Conservation (phyloP, 352 stramenopile genomes). For the Pythium sukuiense region DNA sequence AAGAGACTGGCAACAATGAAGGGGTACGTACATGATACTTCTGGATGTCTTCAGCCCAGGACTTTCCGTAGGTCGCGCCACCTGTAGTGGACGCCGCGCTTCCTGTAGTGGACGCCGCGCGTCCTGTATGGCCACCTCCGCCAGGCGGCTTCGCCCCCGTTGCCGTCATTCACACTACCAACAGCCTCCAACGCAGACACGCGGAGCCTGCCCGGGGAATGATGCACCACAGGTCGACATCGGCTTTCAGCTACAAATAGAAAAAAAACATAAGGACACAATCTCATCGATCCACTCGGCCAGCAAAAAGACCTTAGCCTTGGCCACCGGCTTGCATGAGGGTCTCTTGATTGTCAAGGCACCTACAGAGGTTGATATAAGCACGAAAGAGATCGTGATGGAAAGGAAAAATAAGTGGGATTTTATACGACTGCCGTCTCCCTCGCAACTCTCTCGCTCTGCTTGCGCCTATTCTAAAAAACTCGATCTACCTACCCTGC, state of each 20-base stretch:
- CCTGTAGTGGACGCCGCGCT: neutral
- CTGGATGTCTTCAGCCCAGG: slow-evolving; percentile 57
- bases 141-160: neutral
- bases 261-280: neutral
- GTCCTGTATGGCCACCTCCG: neutral
- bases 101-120: neutral
- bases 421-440: neutral
- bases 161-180: slow-evolving; percentile 4
- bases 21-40: slow-evolving; percentile 45
- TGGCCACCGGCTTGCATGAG: too few species aligned
- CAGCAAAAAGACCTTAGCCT: neutral
- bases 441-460: neutral
- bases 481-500: neutral
- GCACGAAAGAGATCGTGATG: neutral
- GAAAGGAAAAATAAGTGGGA: neutral
- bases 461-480: neutral
- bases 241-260: neutral
- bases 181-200: neutral
- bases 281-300: neutral
- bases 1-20: neutral
- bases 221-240: slow-evolving; percentile 1
- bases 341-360: too few species aligned
- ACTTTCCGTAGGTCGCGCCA: slow-evolving; percentile 20
- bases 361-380: too few species aligned
- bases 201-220: neutral